phyloP scores from a whole-genome alignment of 768 basidiomycete species.

The Suillus hirtellus region DNA sequence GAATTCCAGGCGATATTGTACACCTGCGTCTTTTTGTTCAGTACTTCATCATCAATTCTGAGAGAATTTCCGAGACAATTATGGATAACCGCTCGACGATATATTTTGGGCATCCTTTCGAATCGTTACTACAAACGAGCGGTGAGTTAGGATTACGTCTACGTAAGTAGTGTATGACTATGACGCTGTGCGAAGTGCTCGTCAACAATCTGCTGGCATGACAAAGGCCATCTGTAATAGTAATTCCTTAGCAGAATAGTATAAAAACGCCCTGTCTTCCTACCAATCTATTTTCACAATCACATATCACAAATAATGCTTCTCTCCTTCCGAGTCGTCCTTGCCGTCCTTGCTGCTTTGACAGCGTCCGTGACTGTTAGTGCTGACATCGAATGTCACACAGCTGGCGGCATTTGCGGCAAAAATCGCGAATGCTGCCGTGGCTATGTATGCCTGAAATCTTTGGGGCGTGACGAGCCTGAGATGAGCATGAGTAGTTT shows the following conservation, averaged over 20 bases:
- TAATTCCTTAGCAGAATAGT: no score
- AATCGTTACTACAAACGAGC: background rate
- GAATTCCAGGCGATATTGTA: no score
- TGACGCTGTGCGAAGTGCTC: no score
- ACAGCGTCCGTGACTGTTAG: background rate
- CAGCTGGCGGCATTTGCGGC: background rate
- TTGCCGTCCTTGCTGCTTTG: background rate
- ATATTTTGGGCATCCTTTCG: background rate
- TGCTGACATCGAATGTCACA: background rate
- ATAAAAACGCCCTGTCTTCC: no score
- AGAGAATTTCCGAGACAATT: background rate
- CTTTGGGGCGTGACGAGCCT: no score
- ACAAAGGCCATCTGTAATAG: no score
- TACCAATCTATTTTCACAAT: no score
- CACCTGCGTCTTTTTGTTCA: background rate
- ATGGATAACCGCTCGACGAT: background rate
- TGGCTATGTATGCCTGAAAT: background rate
- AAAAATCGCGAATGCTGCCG: background rate
- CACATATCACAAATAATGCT: no score
- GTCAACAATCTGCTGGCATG: no score
- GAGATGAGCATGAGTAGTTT: background rate
- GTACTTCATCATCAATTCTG: conserved; percentile 6
- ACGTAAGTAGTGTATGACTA: no score
- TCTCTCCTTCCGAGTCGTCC: no score
- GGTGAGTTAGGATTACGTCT: background rate